Base-by-base conservation (phyloP, 2,329 filamentous ascomycete genomes). In the Penicillium aurantiogriseum region DNA sequence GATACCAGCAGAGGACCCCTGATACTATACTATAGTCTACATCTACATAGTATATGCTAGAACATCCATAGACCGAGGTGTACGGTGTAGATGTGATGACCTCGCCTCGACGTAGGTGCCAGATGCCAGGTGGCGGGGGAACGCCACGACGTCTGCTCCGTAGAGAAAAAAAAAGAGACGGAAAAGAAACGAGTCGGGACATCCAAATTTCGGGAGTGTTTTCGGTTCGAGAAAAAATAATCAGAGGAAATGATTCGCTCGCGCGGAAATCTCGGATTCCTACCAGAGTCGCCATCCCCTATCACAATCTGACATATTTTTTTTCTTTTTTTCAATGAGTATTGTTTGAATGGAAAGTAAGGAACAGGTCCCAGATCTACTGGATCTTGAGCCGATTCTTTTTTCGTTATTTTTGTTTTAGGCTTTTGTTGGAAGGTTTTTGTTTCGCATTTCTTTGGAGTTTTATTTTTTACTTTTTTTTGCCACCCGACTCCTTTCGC, bases 401-500 rank as follows among this genome's bases (percentile, higher is more conserved):
- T 35, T 40, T 33, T 25, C n/a, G 0, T 23, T 17, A 21, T 17
- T 38, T 36, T 6, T 43, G 10, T 17, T 36, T 33, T 42, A 5
- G 42, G 15, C 23, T 27, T 27, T 27, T n/a, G 40, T 25, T 43
- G 4, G 9, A 17, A 10, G 15, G 4, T 10, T 27, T 27, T 42
- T 5, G 17, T 11, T 27, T 44, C 11, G 23, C 4, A 6, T 43
- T n/a, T 43, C 40, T 43, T 43, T 27, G 15, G 21, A 17, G n/a
- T 31, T 40, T 29, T 17, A 10, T 40, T 33, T 54, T 48, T 38
- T 53, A 38, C 4, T 23, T 49, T 55, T 23, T 50, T 51, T 56
- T 44, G 46, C 46, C 53, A 51, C 46, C 39, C n/a, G 23, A n/a
- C 6, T 50, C 25, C 38, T 56, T 56, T 56, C 54, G 54, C 54